Percentiles rank a stretch among this genome's conserved stretches.
Evolutionary conservation across 2,329 filamentous ascomycete species (phyloP).

Genomic region (Fusarium sp.): DNA sequence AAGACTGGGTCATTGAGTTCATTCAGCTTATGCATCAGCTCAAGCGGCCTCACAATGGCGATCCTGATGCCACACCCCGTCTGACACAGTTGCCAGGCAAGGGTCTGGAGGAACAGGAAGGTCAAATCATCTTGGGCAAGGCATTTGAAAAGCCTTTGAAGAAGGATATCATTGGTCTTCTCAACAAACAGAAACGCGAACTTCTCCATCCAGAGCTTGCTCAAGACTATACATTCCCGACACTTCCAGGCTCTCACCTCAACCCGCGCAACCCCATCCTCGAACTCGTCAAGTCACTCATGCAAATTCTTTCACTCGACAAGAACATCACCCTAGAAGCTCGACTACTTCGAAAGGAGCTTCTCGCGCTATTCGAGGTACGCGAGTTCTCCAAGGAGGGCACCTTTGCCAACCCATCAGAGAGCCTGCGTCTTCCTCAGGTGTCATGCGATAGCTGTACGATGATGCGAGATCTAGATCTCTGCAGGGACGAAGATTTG

Average conservation of each 20-base stretch:
- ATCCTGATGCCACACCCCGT: slow-evolving; percentile 65
- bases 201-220: slow-evolving; percentile 90
- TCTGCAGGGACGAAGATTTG: slow-evolving; percentile 90
- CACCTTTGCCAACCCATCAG: slow-evolving; percentile 87
- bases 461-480: slow-evolving; percentile 86
- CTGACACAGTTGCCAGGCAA: slow-evolving; percentile 72
- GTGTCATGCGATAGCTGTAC: slow-evolving; percentile 93
- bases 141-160: slow-evolving; percentile 89
- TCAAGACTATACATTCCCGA: slow-evolving; percentile 86
- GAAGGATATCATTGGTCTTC: slow-evolving; percentile 85
- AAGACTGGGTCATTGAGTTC: slow-evolving; percentile 94
- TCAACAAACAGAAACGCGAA: slow-evolving; percentile 88
- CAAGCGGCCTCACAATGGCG: slow-evolving; percentile 74
- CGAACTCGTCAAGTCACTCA: slow-evolving; percentile 91
- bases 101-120: slow-evolving; percentile 68
- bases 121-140: slow-evolving; percentile 79
- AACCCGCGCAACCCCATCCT: slow-evolving; percentile 75
- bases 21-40: slow-evolving; percentile 92
- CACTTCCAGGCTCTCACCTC: slow-evolving; percentile 77
- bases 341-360: slow-evolving; percentile 86
- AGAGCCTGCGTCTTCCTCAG: slow-evolving; percentile 78
- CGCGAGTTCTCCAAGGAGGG: slow-evolving; percentile 92
- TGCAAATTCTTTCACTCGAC: slow-evolving; percentile 92
- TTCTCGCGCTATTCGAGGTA: slow-evolving; percentile 91
- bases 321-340: slow-evolving; percentile 92